Evolutionary conservation across 768 basidiomycete genomes (phyloP).

Genomic region (Collybiopsis luxurians): DNA sequence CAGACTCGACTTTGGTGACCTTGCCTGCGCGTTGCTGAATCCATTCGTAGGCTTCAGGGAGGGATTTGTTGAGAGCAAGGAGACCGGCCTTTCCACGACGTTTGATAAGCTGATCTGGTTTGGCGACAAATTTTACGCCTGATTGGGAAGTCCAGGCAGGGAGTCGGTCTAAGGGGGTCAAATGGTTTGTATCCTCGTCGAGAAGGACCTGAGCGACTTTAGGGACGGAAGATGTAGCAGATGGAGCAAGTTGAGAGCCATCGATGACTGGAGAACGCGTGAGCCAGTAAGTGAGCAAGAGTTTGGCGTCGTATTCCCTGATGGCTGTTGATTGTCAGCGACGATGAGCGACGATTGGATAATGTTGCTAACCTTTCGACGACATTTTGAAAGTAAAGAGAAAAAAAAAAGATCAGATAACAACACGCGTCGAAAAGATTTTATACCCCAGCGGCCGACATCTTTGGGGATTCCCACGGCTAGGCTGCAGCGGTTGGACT

Average conservation of each 20-base stretch:
- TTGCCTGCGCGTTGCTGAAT: constrained; percentile 87
- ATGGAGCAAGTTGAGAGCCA: constrained; percentile 14
- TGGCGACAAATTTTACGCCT: constrained; percentile 81
- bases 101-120: constrained; percentile 99
- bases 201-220: constrained; percentile 88
- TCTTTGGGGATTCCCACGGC: neutral
- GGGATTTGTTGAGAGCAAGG: constrained; percentile 89
- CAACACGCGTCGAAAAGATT: neutral
- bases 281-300: constrained; percentile 96
- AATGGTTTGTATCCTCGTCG: constrained; percentile 64
- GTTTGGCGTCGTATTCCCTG: constrained; percentile 98
- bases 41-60: constrained; percentile 87
- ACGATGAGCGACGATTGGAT: constrained; percentile 5
- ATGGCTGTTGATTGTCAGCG: constrained; percentile 43
- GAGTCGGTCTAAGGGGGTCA: constrained; percentile 36
- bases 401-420: neutral
- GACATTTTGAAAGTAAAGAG: constrained; percentile 9
- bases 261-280: constrained; percentile 80
- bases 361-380: constrained; percentile 10
- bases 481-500: neutral
- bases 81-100: constrained; percentile 98
- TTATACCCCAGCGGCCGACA: neutral
- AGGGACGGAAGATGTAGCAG: constrained; percentile 44
- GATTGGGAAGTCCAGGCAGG: constrained; percentile 7
- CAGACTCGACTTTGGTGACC: constrained; percentile 89